Percentiles rank a stretch among this genome's conserved stretches.
These are phyloP conservation scores for Dendrostoma leiphaemia DNA, from an alignment of 2,329 filamentous ascomycete genomes.

Conservation along the genomic window DNA sequence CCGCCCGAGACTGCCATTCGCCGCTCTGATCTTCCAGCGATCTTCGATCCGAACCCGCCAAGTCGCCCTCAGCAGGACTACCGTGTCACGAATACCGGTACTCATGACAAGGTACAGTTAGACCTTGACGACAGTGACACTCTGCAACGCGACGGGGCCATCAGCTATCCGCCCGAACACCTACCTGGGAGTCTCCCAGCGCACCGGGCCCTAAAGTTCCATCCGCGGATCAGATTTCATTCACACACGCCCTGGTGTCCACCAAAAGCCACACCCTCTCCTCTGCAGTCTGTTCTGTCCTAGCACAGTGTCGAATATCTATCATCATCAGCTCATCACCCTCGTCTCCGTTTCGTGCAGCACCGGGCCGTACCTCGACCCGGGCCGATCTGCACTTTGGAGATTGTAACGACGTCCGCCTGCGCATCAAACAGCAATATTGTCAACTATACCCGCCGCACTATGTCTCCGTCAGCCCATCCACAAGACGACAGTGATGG, in stretches of 20 bases:
- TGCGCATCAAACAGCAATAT: background rate
- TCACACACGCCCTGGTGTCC: too few relatives aligned
- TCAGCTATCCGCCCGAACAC: too few relatives aligned
- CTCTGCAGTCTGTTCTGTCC: background rate
- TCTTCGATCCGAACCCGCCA: background rate
- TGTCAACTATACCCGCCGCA: background rate
- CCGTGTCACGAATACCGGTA: too few relatives aligned
- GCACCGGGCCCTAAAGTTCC: background rate
- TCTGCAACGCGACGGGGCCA: too few relatives aligned
- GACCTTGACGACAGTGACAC: too few relatives aligned
- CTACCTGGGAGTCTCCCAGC: background rate
- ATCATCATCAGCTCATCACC: background rate
- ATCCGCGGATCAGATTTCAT: too few relatives aligned
- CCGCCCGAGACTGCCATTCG: too few relatives aligned
- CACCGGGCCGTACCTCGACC: background rate
- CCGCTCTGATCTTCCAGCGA: background rate
- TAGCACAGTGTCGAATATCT: background rate
- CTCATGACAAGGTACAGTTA: too few relatives aligned
- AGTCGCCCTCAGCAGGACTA: background rate
- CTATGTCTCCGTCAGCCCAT: constrained; percentile 1
- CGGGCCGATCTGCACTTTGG: background rate
- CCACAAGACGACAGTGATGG: constrained; percentile 7
- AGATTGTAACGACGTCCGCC: background rate
- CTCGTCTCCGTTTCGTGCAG: background rate
- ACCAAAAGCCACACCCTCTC: too few relatives aligned